Evolutionary conservation across 768 basidiomycete species (phyloP), one percentile per base, ranked within the genome.

Genomic region (Suillus subaureus): DNA sequence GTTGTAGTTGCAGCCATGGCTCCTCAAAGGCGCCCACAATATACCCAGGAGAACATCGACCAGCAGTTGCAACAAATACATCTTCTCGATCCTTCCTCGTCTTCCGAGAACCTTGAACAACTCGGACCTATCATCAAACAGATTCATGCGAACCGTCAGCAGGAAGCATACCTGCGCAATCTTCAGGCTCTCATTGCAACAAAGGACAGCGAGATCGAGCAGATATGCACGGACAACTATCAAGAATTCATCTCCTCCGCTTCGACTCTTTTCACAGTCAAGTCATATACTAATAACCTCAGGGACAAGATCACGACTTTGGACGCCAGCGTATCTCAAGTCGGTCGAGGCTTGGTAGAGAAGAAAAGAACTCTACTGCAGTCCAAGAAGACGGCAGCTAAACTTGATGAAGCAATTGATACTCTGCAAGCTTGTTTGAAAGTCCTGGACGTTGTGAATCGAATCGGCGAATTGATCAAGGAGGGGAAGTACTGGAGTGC

Each of bases 401-500:
- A 99, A 77, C 83, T 99, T 51, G 97, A 99, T 78, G 96, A 98
- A 77, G 94, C 94, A 18, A 96, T 99, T 70, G 97, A 99, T 74
- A 93, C 94, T 9, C 79, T 99, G 15, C 96, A 99, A 78, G 92
- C 94, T 16, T 97, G 93, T 73, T 80, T 99, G 66, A 88, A 95
- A 65, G 89, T 99, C 6, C 80, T 99, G 68, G 97, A 99, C 74
- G 89, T 97, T 66, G 91, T 97, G 16, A 87, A 95, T 77, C 88
- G 95, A 52, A 94, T 99, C 60, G 89, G 93, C 40, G 89, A 94
- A 75, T 95, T 99, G 90, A 92, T 99, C 71, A 86, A 87, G 71
- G 90, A 96, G 71, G 92, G 93, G 62, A 96, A 91, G 81, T 98
- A 95, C 79, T 99, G 95, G 93, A 96, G 95, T 74, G 97, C 97